Conservation (phyloP, 768 basidiomycete genomes). For the Tulasnella sp. region DNA sequence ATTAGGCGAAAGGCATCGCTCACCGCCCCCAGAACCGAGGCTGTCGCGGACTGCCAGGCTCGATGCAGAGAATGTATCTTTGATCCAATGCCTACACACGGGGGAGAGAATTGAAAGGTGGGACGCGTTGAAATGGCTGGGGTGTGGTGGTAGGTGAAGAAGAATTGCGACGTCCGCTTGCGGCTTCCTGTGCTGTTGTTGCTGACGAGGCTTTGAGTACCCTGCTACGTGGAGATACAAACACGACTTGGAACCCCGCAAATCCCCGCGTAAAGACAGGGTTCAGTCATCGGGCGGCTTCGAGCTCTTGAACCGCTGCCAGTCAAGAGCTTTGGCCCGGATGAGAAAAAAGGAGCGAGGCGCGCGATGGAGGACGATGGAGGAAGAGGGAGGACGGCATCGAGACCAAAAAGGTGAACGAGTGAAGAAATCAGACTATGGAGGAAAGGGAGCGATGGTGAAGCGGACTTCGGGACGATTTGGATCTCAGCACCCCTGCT, state of each 20-base stretch:
- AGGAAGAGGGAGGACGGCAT: not conserved
- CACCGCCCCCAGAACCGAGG: not conserved
- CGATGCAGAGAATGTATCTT: not conserved
- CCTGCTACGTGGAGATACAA: not conserved
- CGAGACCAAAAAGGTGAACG: not conserved
- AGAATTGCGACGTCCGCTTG: not conserved
- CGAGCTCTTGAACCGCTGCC: not conserved
- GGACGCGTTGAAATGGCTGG: not conserved
- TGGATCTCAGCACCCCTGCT: not conserved
- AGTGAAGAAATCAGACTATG: not conserved
- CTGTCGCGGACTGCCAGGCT: too few relatives aligned
- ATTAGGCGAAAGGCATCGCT: not conserved
- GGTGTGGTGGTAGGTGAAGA: not conserved
- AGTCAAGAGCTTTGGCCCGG: not conserved
- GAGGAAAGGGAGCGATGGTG: not conserved
- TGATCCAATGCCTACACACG: not conserved
- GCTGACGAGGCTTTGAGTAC: not conserved
- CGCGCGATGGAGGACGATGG: not conserved
- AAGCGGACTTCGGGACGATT: not conserved
- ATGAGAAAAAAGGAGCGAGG: not conserved
- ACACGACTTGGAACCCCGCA: not conserved
- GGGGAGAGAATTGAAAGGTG: not conserved
- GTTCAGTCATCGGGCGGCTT: not conserved
- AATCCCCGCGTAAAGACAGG: not conserved
- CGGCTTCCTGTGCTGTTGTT: too few relatives aligned